Conservation (phyloP, 2,329 filamentous ascomycete genomes). For the Botrytis galanthina region DNA sequence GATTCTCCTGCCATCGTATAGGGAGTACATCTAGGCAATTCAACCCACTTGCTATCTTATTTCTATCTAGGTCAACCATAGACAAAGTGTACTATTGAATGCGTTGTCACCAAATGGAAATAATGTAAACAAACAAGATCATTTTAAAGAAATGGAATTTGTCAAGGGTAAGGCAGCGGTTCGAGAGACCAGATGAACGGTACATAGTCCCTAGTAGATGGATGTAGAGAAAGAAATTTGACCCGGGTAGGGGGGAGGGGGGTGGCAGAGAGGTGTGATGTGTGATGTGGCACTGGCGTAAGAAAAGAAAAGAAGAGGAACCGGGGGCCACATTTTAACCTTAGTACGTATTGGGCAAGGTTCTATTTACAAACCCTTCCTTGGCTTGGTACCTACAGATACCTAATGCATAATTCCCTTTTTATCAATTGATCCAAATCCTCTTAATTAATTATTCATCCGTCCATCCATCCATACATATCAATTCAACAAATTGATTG, state of each 20-base stretch:
- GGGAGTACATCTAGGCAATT: not conserved
- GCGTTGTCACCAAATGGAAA: not conserved
- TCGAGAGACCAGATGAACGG: not conserved
- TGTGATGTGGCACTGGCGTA: not conserved
- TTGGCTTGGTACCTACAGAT: not conserved
- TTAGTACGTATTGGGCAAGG: not conserved
- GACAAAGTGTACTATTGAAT: not conserved
- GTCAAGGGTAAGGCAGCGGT: not conserved
- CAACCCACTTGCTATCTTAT: not conserved
- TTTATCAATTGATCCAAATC: constrained; percentile 9
- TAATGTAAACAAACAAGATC: not conserved
- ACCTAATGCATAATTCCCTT: constrained; percentile 8
- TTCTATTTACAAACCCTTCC: not conserved
- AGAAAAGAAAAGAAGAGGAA: not conserved
- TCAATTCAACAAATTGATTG: constrained; percentile 5
- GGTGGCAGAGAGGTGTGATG: not conserved
- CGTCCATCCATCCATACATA: not conserved
- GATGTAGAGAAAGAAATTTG: not conserved
- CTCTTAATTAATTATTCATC: not conserved
- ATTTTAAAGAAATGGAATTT: not conserved
- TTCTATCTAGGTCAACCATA: not conserved
- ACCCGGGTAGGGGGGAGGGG: not conserved
- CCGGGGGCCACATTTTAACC: not conserved
- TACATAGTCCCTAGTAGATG: not conserved
- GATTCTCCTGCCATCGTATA: not conserved